Evolutionary conservation across 495 filamentous ascomycete genomes (phyloP).

Genomic region (Bathelium albidoporum): DNA sequence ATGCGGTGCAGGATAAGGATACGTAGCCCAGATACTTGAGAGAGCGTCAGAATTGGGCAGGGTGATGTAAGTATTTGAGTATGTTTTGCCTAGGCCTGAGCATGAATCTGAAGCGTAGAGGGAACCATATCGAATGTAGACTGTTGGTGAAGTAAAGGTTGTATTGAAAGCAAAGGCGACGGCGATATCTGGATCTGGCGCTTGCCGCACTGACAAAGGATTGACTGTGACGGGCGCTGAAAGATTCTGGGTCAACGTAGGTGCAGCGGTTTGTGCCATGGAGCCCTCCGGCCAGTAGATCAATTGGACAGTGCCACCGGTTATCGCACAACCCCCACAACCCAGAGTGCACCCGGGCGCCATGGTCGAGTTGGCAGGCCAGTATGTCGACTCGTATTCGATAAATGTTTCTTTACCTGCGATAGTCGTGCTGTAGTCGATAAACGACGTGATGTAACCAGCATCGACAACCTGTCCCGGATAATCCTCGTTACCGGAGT

Average conservation of each 20-base stretch:
- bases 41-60: neutral
- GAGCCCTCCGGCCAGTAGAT: slow-evolving; percentile 9
- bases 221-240: neutral
- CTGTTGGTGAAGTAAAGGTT: slow-evolving; percentile 4
- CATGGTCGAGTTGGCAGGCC: slow-evolving; percentile 6
- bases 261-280: neutral
- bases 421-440: neutral
- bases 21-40: slow-evolving; percentile 4
- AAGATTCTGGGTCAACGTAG: neutral
- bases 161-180: slow-evolving; percentile 1
- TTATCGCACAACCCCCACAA: slow-evolving; percentile 10
- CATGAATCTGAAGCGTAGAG: slow-evolving; percentile 6
- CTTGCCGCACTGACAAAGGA: neutral
- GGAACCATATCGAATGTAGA: slow-evolving; percentile 1
- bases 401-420: neutral
- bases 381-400: neutral
- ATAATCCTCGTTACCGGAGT: neutral
- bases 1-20: neutral
- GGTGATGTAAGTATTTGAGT: neutral
- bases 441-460: neutral
- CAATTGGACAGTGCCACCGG: slow-evolving; percentile 8
- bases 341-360: slow-evolving; percentile 10
- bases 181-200: neutral
- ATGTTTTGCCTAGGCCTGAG: neutral
- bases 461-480: neutral